Conservation (phyloP, 805 yeast genomes). For the Saccharomycopsis selenospora region DNA sequence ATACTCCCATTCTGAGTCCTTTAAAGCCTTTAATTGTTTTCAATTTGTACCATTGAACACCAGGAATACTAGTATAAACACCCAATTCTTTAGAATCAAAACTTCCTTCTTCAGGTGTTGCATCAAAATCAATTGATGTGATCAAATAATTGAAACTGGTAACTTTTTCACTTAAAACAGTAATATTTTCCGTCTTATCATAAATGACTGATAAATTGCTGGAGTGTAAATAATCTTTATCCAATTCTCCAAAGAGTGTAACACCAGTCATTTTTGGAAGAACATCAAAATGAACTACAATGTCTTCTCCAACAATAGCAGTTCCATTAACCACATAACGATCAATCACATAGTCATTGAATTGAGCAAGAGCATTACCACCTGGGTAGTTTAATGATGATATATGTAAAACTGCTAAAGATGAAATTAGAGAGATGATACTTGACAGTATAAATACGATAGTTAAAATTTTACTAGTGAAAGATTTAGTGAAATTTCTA, state of each 20-base stretch:
- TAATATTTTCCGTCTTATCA: slow-evolving; percentile 65
- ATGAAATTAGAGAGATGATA: slow-evolving; percentile 32
- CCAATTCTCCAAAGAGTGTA: slow-evolving; percentile 63
- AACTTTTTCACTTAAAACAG: slow-evolving; percentile 37
- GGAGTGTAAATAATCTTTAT: slow-evolving; percentile 25
- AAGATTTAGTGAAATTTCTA: slow-evolving; percentile 29
- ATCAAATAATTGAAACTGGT: slow-evolving; percentile 44
- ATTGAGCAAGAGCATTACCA: slow-evolving; percentile 56
- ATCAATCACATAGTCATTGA: slow-evolving; percentile 39
- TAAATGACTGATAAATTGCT: slow-evolving; percentile 37
- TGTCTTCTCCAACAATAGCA: slow-evolving; percentile 20
- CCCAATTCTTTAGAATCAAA: slow-evolving; percentile 6
- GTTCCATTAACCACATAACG: slow-evolving; percentile 12
- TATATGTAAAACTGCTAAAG: slow-evolving; percentile 48
- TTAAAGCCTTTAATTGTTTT: slow-evolving; percentile 34
- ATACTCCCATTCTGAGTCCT: slow-evolving; percentile 31
- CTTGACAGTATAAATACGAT: slow-evolving; percentile 28
- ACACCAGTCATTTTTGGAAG: slow-evolving; percentile 86
- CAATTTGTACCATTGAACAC: slow-evolving; percentile 38
- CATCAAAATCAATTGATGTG: slow-evolving; percentile 29
- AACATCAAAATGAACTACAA: slow-evolving; percentile 64
- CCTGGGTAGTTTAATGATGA: slow-evolving; percentile 86
- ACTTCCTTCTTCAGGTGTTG: slow-evolving; percentile 7
- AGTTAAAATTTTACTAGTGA: slow-evolving; percentile 21
- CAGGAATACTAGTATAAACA: slow-evolving; percentile 25